Evolutionary conservation across 805 yeast genomes (phyloP).

Genomic region (Candida piceae): DNA sequence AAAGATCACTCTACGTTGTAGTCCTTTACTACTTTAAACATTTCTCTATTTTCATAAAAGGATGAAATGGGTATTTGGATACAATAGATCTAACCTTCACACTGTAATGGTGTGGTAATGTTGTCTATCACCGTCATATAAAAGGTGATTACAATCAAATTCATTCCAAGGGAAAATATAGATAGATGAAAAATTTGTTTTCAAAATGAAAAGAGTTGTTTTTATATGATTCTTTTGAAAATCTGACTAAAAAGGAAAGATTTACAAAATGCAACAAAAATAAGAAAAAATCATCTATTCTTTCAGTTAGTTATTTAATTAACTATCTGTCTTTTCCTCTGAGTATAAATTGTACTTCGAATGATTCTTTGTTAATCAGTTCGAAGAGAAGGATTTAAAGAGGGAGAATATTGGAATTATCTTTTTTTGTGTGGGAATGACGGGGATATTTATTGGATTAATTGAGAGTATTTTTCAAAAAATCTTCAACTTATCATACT

Average conservation of each 20-base stretch:
- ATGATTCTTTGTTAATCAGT: constrained; percentile 26
- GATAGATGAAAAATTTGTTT: constrained; percentile 3
- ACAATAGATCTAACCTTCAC: constrained; percentile 20
- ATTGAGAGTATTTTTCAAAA: too few relatives aligned
- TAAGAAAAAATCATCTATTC: too few relatives aligned
- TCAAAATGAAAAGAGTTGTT: constrained; percentile 4
- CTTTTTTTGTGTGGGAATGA: constrained; percentile 3
- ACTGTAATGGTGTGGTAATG: constrained; percentile 25
- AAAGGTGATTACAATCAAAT: constrained; percentile 22
- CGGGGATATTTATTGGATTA: too few relatives aligned
- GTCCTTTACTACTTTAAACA: constrained; percentile 15
- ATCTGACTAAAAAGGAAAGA: not conserved
- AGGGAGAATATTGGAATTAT: constrained; percentile 4
- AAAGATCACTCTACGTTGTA: constrained; percentile 22
- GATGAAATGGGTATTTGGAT: constrained; percentile 12
- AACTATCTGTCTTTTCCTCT: constrained; percentile 30
- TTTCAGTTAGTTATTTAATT: too few relatives aligned
- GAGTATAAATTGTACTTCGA: constrained; percentile 25
- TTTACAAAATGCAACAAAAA: too few relatives aligned
- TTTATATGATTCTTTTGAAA: constrained; percentile 1
- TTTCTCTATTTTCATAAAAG: not conserved
- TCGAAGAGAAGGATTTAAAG: constrained; percentile 18
- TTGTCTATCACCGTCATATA: constrained; percentile 12
- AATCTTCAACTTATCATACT: constrained; percentile 6
- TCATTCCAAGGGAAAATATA: constrained; percentile 32